Evolutionary conservation across 2,329 filamentous ascomycete genomes (phyloP), one percentile per base, ranked within the genome.

Genomic region (Stagonosporopsis cucurbitacearum): DNA sequence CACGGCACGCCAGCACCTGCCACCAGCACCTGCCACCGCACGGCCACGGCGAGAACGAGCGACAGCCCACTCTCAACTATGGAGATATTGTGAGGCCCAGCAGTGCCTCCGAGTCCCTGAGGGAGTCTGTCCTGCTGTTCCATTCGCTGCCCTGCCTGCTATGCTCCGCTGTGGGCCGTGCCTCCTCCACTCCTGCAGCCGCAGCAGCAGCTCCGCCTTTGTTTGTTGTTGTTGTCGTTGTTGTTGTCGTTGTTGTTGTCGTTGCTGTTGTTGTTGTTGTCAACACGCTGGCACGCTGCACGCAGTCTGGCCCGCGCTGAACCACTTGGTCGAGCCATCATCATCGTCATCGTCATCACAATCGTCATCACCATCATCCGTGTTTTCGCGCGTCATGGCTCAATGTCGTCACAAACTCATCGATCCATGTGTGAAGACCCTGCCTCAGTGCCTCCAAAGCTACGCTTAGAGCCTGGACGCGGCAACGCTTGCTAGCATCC

Each of bases 101-200:
- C 55, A 50, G 46, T 61, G 58, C 65, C 46, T 54, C 57, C 20
- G 44, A 22, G 45, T 49, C 56, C 52, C 50, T 51, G 45, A 47
- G 37, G 47, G 49, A 58, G 30, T 52, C 41, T 36, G 35, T 51
- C 50, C 35, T 48, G 50, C 50, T 33, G 32, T 58, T 47, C 56
- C 49, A 71, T 68, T 71, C 67, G 67, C 60, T 65, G 52, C 57
- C 57, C 20, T 39, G 35, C 8, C 51, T 50, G 49, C 36, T 59
- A 41, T 50, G 41, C 60, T 64, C 63, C 60, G 54, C 62, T 57
- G 60, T 61, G 63, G 61, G 57, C 58, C 66, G 36, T 46, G 55
- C 57, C 54, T 40, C 43, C 42, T 50, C 36, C 46, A 52, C 58
- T 65, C 60, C 62, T 62, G 59, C 60, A 63, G 58, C 39, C 39